These are phyloP conservation scores for Claviceps quebecensis DNA, from an alignment of 2,329 filamentous ascomycete genomes.

Conservation along the genomic window DNA sequence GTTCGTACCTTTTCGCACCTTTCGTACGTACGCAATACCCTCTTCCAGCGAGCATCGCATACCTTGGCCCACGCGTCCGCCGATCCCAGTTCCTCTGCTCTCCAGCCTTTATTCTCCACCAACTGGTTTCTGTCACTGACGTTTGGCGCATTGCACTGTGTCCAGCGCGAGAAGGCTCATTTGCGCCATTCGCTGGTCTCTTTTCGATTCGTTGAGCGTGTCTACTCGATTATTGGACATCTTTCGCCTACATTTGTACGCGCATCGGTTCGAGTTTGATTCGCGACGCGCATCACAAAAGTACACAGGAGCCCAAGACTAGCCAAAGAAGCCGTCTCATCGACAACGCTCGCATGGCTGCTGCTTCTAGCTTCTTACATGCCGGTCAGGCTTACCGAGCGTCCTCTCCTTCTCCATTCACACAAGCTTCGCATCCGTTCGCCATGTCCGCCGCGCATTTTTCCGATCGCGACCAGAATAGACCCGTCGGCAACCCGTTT, in stretches of 20 bases:
- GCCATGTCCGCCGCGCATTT: conserved; percentile 18
- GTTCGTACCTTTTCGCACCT: neutral
- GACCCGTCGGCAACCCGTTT: conserved; percentile 26
- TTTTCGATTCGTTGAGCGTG: neutral
- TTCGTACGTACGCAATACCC: neutral
- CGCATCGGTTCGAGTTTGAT: neutral
- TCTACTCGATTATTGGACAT: neutral
- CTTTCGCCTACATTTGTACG: neutral
- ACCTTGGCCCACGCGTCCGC: neutral
- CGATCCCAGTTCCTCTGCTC: neutral
- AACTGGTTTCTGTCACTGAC: neutral
- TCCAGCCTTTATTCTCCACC: neutral
- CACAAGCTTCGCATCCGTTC: conserved; percentile 21
- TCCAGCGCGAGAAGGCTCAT: neutral
- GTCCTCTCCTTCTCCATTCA: conserved; percentile 8
- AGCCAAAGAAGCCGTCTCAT: conserved; percentile 13
- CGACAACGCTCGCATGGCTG: conserved; percentile 25
- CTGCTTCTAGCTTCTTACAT: conserved; percentile 25
- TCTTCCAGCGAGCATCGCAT: neutral
- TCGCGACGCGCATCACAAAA: neutral
- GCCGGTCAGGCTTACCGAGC: conserved; percentile 26
- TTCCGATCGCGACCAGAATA: conserved; percentile 27
- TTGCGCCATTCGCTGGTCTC: neutral
- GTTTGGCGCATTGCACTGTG: neutral
- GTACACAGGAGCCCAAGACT: neutral